Evolutionary conservation across 148 eudicot genomes (phyloP).

Genomic region (Rheum nobile): DNA sequence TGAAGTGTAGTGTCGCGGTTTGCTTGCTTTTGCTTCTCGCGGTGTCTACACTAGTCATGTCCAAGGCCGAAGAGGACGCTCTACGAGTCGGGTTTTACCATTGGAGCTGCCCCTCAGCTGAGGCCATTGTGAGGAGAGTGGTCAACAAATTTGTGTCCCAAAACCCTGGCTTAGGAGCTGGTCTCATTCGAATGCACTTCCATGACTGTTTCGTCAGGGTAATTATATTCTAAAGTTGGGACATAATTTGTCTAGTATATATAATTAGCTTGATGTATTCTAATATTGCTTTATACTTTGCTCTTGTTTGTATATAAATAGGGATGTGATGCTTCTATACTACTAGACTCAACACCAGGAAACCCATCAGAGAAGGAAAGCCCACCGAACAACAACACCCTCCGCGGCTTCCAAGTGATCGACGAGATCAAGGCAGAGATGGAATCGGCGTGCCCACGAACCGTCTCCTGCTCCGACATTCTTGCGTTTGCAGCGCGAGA

Average conservation of each 20-base stretch:
- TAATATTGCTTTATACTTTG: too few relatives aligned
- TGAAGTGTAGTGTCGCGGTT: background rate
- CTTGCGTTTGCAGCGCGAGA: constrained; percentile 10
- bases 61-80: background rate
- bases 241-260: too few relatives aligned
- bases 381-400: background rate
- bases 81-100: background rate
- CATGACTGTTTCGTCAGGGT: constrained; percentile 11
- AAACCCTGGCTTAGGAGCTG: constrained; percentile 8
- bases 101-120: constrained; percentile 2
- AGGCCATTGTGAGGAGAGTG: constrained; percentile 7
- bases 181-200: constrained; percentile 10
- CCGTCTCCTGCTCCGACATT: constrained; percentile 10
- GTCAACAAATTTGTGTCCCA: background rate
- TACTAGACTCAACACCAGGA: constrained; percentile 8
- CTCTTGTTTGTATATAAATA: too few relatives aligned
- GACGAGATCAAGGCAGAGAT: constrained; percentile 4
- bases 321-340: constrained; percentile 12
- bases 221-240: background rate
- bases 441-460: constrained; percentile 3
- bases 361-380: constrained; percentile 9
- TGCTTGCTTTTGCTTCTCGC: background rate
- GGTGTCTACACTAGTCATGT: background rate
- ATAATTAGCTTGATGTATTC: too few relatives aligned
- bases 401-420: constrained; percentile 7